Base-by-base conservation (phyloP, 495 filamentous ascomycete genomes). In the Neurospora sp. region DNA sequence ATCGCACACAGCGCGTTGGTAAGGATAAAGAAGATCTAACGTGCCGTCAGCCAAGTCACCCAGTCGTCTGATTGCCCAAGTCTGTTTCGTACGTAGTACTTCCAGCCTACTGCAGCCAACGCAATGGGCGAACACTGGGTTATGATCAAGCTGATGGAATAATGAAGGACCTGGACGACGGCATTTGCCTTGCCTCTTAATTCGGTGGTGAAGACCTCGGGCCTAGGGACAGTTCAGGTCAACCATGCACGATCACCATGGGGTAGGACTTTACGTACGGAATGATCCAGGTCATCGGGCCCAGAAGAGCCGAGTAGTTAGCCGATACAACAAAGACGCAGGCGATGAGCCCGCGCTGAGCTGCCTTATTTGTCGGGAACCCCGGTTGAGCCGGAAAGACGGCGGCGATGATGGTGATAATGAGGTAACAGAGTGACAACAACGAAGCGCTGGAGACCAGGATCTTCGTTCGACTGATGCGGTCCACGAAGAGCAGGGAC, bases 311-410 rank as follows among this genome's bases (percentile, higher is more conserved):
- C 71, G 84, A 89, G 75, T 86, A 90, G 69, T 89, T 78, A 4
- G 84, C 85, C 59, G 89, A 90, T 39, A 89, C 83, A 45, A 88
- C 84, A 75, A 88, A 87, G 80, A 90, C 87, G 74, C 85, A 85
- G 34, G 89, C 86, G 69, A 87, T 88, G 31, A 85, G 82, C 4
- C 84, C 85, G n/a, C 87, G 81, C 39, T 86, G 83, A 37, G 83
- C 79, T 3, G 76, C 74, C 43, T 82, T 83, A 69, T 80, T 80
- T 9, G 78, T 82, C 36, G 82, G 77, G 15, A 77, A 48, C 1
- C 79, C 79, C 3, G 80, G 78, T 1, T 74, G 77, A 0, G 84
- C 84, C 0, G 87, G 82, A 19, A 82, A 84, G 6, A 85, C 81
- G 69, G 86, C 86, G 2, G 86, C 82, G 39, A 86, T 82, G 72